A percentile compares a stretch with the other conserved stretches of the same genome.
phyloP scores from a whole-genome alignment of 352 stramenopile genomes.

The Thalassiosira hispida region DNA sequence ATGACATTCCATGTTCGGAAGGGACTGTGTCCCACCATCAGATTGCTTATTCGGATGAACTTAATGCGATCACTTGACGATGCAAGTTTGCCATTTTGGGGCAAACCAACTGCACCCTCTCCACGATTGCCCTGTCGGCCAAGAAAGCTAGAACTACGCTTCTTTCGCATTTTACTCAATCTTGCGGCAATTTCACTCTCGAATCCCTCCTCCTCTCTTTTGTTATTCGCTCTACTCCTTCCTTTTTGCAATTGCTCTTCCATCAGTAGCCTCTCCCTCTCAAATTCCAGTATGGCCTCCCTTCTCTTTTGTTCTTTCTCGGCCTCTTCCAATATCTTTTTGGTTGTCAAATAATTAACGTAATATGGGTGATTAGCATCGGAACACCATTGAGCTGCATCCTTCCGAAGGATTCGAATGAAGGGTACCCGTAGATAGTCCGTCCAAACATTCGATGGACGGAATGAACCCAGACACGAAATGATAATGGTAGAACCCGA shows the following conservation, averaged over 20 bases:
- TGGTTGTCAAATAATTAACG: conserved; percentile 66
- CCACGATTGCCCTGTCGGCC: not conserved
- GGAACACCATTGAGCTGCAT: conserved; percentile 66
- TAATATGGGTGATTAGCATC: conserved; percentile 75
- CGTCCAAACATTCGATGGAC: conserved; percentile 67
- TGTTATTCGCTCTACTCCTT: too few species aligned
- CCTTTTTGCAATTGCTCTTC: conserved; percentile 27
- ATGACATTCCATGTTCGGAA: conserved; percentile 62
- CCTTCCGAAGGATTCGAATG: conserved; percentile 49
- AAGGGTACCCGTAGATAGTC: conserved; percentile 67
- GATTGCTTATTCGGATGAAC: conserved; percentile 75
- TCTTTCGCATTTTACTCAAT: conserved; percentile 27
- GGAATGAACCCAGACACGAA: conserved; percentile 61
- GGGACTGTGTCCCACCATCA: conserved; percentile 47
- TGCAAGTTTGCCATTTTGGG: conserved; percentile 7
- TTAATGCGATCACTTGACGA: conserved; percentile 45
- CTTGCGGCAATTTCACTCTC: conserved; percentile 60
- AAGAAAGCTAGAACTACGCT: conserved; percentile 9
- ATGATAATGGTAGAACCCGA: conserved; percentile 64
- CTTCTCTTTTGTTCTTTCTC: conserved; percentile 67
- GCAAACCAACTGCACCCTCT: conserved; percentile 11
- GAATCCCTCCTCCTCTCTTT: conserved; percentile 48
- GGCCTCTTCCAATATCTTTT: conserved; percentile 64
- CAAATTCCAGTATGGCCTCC: conserved; percentile 36
- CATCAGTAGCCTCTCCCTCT: conserved; percentile 37